phyloP scores from a whole-genome alignment of 768 basidiomycete species.

The Boletus speciosus region DNA sequence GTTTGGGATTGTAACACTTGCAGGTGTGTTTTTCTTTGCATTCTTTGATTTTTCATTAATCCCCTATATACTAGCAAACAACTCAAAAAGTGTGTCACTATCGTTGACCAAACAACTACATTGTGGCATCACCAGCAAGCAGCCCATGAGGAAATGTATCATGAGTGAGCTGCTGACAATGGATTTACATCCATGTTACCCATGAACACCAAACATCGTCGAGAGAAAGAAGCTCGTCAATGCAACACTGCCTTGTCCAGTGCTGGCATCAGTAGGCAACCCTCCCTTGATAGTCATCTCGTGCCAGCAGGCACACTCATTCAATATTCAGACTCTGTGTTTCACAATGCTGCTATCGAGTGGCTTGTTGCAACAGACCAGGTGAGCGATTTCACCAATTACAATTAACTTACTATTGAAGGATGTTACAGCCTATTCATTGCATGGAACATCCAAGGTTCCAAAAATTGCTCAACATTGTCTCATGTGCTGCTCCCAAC shows the following conservation, averaged over 20 bases:
- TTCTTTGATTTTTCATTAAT: too few relatives aligned
- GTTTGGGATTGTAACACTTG: background rate
- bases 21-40: background rate
- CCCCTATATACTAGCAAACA: too few relatives aligned
- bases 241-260: background rate
- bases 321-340: background rate
- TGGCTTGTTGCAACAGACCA: conserved; percentile 1
- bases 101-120: background rate
- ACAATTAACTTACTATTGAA: background rate
- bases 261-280: background rate
- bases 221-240: background rate
- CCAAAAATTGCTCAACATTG: background rate
- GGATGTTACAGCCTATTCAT: conserved; percentile 1
- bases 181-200: background rate
- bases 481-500: background rate
- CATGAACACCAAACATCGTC: background rate
- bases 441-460: background rate
- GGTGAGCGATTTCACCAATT: background rate
- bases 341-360: background rate
- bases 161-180: background rate
- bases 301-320: background rate
- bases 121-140: background rate
- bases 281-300: background rate
- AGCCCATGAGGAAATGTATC: background rate
- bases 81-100: background rate